Evolutionary conservation across 352 stramenopile species (phyloP), one percentile per base, ranked within the genome.

Genomic region (Globisporangium parvum): DNA sequence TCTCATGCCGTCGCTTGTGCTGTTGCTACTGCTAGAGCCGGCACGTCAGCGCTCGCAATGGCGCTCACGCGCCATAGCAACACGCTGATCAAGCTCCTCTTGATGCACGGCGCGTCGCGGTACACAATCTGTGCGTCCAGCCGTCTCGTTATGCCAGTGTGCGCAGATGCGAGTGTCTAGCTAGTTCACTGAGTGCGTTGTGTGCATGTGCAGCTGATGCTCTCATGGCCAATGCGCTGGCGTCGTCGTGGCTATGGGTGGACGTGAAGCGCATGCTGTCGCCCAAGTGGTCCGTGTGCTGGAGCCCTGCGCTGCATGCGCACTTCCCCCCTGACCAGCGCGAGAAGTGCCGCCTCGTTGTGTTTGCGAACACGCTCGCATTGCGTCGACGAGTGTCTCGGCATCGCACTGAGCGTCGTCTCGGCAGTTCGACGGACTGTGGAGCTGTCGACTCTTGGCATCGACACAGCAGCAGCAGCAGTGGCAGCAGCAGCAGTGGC

Each of bases 11-110:
- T 47, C 23, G 12, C 35, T 18, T 48, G 35, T 42, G 26, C 10
- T 31, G 23, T 31, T n/a, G 3, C 2, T 45, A 10, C 12, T 55
- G n/a, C 4, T 49, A 90, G 80, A 35, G 63, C 65, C 15, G 76
- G 75, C n/a, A 71, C 65, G 2, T 88, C 77, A 26, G 72, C 84
- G 17, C 66, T 92, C 37, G 66, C 55, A 21, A 59, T 93, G 50
- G 77, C 81, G 23, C 42, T 91, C 12, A 57, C 51, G n/a, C 67
- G 67, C 33, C 65, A 63, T 20, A 76, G 71, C 64, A 83, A 84
- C 51, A 44, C 62, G 6, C 60, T 85, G 49, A 57, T 62, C 14
- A 52, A 57, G 14, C 54, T 87, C 10, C 56, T 93, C 33, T 59
- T 88, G 28, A 60, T 56, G 20, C 58, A 47, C 20, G 80, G 83